phyloP scores from a whole-genome alignment of 139 green algal species.

The Tetradesmus lagerheimii region DNA sequence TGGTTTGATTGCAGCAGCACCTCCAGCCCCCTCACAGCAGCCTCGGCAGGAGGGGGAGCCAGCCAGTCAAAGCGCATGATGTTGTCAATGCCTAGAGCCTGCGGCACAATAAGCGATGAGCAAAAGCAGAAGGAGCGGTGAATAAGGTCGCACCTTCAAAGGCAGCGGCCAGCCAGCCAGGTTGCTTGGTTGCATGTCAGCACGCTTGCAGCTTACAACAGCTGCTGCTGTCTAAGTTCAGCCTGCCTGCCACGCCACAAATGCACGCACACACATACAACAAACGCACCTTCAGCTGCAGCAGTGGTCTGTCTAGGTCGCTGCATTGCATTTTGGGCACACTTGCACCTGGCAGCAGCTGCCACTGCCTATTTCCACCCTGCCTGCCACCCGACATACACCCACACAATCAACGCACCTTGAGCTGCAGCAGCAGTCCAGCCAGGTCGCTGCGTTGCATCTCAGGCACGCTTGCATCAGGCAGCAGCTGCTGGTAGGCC shows the following conservation, averaged over 20 bases:
- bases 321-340: neutral
- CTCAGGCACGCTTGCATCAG: conserved; percentile 74
- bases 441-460: conserved; percentile 83
- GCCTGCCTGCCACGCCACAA: neutral
- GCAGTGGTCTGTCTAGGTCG: neutral
- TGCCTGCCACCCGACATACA: neutral
- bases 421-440: conserved; percentile 80
- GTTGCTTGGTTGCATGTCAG: neutral
- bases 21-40: conserved; percentile 88
- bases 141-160: neutral
- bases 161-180: neutral
- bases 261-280: neutral
- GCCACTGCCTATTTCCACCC: neutral
- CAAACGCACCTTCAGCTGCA: neutral
- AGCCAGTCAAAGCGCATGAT: conserved; percentile 95
- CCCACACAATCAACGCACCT: conserved; percentile 27
- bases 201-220: neutral
- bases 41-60: conserved; percentile 86
- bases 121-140: too few relatives aligned
- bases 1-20: too few relatives aligned
- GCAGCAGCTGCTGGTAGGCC: conserved; percentile 64
- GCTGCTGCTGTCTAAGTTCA: neutral
- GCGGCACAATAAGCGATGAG: too few relatives aligned
- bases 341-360: neutral
- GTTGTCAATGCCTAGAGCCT: conserved; percentile 93